Evolutionary conservation across 768 basidiomycete species (phyloP).

Genomic region (Russula sp.): DNA sequence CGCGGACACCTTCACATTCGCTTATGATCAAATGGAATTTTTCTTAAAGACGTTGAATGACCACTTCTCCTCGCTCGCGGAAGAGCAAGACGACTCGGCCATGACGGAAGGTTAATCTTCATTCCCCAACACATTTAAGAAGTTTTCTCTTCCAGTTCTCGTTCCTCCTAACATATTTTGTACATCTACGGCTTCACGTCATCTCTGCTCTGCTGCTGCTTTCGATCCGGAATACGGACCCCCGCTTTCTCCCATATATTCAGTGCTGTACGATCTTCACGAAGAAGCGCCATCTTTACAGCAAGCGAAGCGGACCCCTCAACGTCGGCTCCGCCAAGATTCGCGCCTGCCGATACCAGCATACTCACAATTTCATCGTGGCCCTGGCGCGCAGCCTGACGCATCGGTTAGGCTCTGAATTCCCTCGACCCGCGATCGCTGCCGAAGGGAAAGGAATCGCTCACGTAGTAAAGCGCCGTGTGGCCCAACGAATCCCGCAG

Average conservation of each 20-base stretch:
- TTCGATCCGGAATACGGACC: slow-evolving; percentile 21
- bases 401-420: neutral
- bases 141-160: neutral
- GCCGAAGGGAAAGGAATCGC: slow-evolving; percentile 25
- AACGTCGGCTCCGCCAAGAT: slow-evolving; percentile 60
- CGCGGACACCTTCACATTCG: slow-evolving; percentile 59
- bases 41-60: slow-evolving; percentile 61
- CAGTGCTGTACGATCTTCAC: slow-evolving; percentile 41
- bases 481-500: slow-evolving; percentile 74
- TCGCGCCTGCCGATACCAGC: slow-evolving; percentile 69
- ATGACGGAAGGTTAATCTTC: slow-evolving; percentile 27
- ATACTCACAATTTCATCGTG: slow-evolving; percentile 54
- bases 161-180: slow-evolving; percentile 4
- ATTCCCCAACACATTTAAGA: neutral
- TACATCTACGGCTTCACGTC: slow-evolving; percentile 12
- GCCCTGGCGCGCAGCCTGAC: slow-evolving; percentile 69
- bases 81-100: slow-evolving; percentile 30
- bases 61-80: slow-evolving; percentile 37
- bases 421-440: neutral
- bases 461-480: slow-evolving; percentile 77
- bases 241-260: slow-evolving; percentile 57
- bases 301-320: slow-evolving; percentile 50
- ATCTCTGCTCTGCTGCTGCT: slow-evolving; percentile 13
- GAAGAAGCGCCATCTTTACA: slow-evolving; percentile 32
- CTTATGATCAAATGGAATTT: slow-evolving; percentile 55